Conservation (phyloP, 1,284 basidiomycete species). For the Caloboletus inedulis region DNA sequence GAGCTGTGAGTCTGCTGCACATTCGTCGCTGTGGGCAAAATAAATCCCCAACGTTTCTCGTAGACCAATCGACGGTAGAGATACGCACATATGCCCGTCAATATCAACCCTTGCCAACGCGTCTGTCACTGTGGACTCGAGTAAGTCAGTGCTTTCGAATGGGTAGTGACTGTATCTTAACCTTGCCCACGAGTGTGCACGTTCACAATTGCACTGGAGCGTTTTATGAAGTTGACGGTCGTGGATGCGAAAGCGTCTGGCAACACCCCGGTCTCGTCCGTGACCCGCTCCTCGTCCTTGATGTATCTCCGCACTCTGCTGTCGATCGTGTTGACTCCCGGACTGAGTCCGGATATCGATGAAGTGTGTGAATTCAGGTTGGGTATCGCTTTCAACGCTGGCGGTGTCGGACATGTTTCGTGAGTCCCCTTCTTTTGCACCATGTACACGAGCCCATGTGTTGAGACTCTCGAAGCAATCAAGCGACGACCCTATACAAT, state of each 20-base stretch:
- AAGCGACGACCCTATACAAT: conserved; percentile 44
- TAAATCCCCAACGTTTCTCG: neutral
- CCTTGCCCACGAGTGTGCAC: conserved; percentile 37
- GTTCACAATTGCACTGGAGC: conserved; percentile 45
- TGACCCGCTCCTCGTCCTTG: conserved; percentile 41
- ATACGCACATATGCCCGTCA: conserved; percentile 23
- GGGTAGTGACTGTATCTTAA: neutral
- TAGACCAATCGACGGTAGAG: conserved; percentile 27
- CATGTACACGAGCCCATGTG: neutral
- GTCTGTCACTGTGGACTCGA: conserved; percentile 18
- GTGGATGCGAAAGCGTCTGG: conserved; percentile 49
- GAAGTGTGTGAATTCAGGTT: conserved; percentile 55
- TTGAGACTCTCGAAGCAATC: conserved; percentile 15
- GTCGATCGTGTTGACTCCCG: conserved; percentile 50
- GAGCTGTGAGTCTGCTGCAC: conserved; percentile 50
- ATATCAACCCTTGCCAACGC: conserved; percentile 23
- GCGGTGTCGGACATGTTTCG: conserved; percentile 50
- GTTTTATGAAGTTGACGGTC: conserved; percentile 45
- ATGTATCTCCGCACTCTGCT: conserved; percentile 46
- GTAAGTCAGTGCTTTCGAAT: conserved; percentile 14
- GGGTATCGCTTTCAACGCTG: conserved; percentile 36
- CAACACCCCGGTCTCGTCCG: conserved; percentile 31
- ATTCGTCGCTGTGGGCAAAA: neutral
- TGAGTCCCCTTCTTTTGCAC: conserved; percentile 28
- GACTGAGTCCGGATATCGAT: conserved; percentile 59